These are phyloP conservation scores for Psilocybe mexicana DNA, from an alignment of 1,284 basidiomycete species.

Conservation along the genomic window DNA sequence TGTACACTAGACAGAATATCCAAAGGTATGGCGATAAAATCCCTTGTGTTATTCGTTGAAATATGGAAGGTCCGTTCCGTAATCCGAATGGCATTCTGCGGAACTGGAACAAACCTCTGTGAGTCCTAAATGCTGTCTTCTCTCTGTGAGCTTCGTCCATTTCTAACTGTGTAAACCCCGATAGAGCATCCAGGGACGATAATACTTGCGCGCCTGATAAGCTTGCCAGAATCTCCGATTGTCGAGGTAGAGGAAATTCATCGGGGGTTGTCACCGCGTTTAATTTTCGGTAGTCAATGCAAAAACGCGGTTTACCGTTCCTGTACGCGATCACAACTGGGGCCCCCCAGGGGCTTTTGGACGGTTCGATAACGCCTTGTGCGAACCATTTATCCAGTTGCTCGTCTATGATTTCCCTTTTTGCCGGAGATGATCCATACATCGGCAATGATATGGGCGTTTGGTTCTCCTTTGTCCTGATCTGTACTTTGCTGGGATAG, in stretches of 20 bases:
- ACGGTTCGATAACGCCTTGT: conserved; percentile 24
- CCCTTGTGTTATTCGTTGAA: conserved; percentile 3
- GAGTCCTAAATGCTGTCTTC: conserved; percentile 3
- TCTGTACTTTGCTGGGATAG: conserved; percentile 19
- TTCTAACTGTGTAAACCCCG: conserved; percentile 41
- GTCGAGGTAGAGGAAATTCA: conserved; percentile 41
- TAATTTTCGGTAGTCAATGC: conserved; percentile 20
- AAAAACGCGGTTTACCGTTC: conserved; percentile 24
- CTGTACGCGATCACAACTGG: conserved; percentile 23
- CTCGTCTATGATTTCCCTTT: conserved; percentile 10
- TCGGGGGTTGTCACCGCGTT: conserved; percentile 27
- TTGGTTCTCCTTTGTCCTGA: conserved; percentile 21
- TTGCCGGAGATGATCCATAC: conserved; percentile 21
- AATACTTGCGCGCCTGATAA: conserved; percentile 35
- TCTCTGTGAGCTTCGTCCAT: conserved; percentile 26
- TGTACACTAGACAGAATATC: conserved; percentile 14
- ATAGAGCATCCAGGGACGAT: conserved; percentile 37
- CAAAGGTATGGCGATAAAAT: conserved; percentile 2
- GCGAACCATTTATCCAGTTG: conserved; percentile 25
- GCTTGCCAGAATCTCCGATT: conserved; percentile 36
- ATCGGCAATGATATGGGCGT: conserved; percentile 18
- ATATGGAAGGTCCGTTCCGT: background rate
- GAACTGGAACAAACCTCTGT: conserved; percentile 3
- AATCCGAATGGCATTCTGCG: conserved; percentile 4
- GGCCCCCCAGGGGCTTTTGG: conserved; percentile 25